These are phyloP conservation scores for Biancaea sappan DNA, from an alignment of 306 rosid species.

Conservation along the genomic window DNA sequence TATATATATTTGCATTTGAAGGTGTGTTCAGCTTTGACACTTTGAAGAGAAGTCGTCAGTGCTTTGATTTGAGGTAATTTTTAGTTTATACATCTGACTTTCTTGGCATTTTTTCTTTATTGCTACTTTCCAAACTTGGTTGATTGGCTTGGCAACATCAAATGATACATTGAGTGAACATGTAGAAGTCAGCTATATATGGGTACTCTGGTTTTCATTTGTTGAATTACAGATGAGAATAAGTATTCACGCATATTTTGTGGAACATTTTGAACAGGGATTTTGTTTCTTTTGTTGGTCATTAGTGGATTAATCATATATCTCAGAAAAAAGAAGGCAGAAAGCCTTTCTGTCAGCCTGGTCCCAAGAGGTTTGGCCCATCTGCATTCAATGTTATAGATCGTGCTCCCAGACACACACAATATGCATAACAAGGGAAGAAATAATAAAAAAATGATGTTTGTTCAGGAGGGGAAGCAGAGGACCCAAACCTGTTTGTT, in stretches of 20 bases:
- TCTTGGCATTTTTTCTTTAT: slow-evolving; percentile 10
- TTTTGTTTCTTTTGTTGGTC: slow-evolving; percentile 47
- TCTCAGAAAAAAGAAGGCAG: slow-evolving; percentile 44
- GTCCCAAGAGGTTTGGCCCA: no score
- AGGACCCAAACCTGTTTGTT: no score
- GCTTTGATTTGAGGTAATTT: slow-evolving; percentile 94
- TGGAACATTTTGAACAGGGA: slow-evolving; percentile 41
- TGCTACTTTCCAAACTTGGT: slow-evolving; percentile 30
- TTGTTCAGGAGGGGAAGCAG: no score
- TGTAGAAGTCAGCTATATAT: not conserved
- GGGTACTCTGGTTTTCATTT: not conserved
- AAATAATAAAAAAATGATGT: no score
- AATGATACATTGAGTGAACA: slow-evolving; percentile 8
- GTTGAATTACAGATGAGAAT: not conserved
- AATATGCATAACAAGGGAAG: no score
- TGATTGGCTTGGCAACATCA: slow-evolving; percentile 13
- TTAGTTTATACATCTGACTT: slow-evolving; percentile 3
- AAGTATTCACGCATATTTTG: not conserved
- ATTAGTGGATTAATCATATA: slow-evolving; percentile 53
- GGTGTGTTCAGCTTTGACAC: no score
- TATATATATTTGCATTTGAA: no score
- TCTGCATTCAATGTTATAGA: no score
- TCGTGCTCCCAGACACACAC: no score
- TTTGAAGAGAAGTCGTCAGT: no score
- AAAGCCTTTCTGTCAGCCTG: no score